Percentiles rank a stretch among this genome's conserved stretches.
Conservation (phyloP, 2,329 filamentous ascomycete genomes). For the Sclerotiophoma versabilis region DNA sequence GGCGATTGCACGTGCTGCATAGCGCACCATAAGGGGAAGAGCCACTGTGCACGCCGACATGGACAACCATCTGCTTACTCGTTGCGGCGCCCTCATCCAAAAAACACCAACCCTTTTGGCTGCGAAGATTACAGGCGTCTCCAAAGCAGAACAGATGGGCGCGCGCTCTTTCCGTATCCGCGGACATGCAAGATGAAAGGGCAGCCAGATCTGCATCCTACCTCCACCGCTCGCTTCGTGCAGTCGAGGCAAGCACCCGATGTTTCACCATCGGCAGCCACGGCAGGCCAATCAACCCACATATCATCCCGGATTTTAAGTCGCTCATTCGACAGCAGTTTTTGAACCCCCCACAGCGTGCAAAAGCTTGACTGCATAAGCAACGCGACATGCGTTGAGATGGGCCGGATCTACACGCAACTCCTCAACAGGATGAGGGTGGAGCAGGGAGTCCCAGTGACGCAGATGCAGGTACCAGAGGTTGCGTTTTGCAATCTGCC, state of each 20-base stretch:
- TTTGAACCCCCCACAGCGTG: background rate
- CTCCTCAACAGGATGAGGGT: background rate
- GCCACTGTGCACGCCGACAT: background rate
- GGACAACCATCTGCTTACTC: background rate
- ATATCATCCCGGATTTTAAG: background rate
- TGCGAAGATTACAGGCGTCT: background rate
- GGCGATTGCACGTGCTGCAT: background rate
- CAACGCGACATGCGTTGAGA: constrained; percentile 7
- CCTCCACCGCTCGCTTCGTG: background rate
- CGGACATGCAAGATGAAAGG: constrained; percentile 5
- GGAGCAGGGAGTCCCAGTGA: background rate
- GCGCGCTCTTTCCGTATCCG: constrained; percentile 7
- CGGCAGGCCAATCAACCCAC: constrained; percentile 1
- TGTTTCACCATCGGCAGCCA: constrained; percentile 8
- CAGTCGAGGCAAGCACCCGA: background rate
- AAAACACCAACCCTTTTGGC: background rate
- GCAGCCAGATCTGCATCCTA: constrained; percentile 11
- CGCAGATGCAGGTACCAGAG: background rate
- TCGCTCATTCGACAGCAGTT: constrained; percentile 3
- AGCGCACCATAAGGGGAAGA: background rate
- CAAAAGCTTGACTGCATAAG: constrained; percentile 16
- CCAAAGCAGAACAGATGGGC: constrained; percentile 6
- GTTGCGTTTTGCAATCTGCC: background rate
- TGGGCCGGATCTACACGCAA: constrained; percentile 3
- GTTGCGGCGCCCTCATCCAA: background rate